A percentile compares a stretch with the other conserved stretches of the same genome.
Evolutionary conservation across 306 rosid species (phyloP).

Genomic region (Corylus americana): DNA sequence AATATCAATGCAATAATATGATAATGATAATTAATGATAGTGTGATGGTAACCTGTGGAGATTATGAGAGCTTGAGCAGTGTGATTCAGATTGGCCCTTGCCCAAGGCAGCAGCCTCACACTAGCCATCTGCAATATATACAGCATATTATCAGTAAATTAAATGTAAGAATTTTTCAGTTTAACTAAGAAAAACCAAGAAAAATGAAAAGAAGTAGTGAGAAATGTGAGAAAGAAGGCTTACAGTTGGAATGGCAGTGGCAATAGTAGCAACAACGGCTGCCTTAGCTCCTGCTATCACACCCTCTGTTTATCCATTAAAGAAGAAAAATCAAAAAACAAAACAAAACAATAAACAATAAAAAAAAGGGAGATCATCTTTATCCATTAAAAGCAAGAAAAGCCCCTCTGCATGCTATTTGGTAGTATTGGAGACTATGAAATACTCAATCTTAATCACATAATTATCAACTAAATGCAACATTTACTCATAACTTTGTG

Average conservation of each 20-base stretch:
- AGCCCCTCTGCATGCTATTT: too few relatives aligned
- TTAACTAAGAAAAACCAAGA: background rate
- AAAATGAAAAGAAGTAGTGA: background rate
- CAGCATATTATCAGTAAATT: slow-evolving; percentile 3
- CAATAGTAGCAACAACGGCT: background rate
- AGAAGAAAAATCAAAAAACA: background rate
- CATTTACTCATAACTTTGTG: background rate
- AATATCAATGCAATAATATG: background rate
- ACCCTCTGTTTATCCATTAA: background rate
- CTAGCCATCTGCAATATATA: slow-evolving; percentile 70
- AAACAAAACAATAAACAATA: too few relatives aligned
- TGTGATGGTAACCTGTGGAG: slow-evolving; percentile 63
- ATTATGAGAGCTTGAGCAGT: slow-evolving; percentile 98
- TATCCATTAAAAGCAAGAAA: too few relatives aligned
- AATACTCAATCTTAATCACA: slow-evolving; percentile 31
- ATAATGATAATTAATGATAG: background rate
- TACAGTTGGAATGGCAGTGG: slow-evolving; percentile 44
- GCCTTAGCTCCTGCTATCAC: background rate
- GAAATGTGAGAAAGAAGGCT: slow-evolving; percentile 25
- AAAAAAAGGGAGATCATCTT: too few relatives aligned
- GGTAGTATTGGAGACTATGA: slow-evolving; percentile 7
- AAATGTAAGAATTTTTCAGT: background rate
- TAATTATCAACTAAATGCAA: slow-evolving; percentile 10
- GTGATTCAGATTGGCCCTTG: slow-evolving; percentile 85
- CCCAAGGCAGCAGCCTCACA: slow-evolving; percentile 97